phyloP scores from a whole-genome alignment of 805 yeast species.

The Phaffomyces opuntiae region DNA sequence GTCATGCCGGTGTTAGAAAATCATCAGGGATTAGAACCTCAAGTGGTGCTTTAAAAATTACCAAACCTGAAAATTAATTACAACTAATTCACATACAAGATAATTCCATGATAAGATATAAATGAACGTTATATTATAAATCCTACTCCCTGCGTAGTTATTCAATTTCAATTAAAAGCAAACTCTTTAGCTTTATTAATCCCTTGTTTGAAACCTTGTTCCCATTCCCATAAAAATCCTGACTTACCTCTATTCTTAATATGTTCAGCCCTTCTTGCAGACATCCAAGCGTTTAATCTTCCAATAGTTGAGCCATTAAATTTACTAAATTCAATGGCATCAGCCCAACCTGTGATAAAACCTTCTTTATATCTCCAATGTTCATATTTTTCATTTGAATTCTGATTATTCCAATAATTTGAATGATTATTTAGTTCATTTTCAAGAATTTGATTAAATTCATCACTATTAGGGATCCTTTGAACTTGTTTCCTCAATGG shows the following conservation, averaged over 20 bases:
- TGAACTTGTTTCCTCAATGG: conserved; percentile 28
- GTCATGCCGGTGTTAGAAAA: conserved; percentile 23
- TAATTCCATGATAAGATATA: conserved; percentile 2
- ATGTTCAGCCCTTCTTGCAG: conserved; percentile 59
- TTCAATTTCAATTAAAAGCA: neutral
- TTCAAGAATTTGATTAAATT: conserved; percentile 34
- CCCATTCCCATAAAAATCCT: conserved; percentile 77
- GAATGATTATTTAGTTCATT: conserved; percentile 40
- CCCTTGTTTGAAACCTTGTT: conserved; percentile 75
- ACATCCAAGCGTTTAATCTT: conserved; percentile 61
- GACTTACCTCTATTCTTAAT: conserved; percentile 46
- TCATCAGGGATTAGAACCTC: conserved; percentile 18
- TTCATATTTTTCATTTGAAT: conserved; percentile 58
- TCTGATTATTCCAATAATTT: conserved; percentile 61
- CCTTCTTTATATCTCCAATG: conserved; percentile 81
- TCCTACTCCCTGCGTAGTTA: too few species aligned
- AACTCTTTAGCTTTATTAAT: conserved; percentile 19
- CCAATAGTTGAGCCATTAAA: conserved; percentile 72
- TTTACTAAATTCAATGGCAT: conserved; percentile 58
- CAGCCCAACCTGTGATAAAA: conserved; percentile 67
- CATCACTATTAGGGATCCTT: conserved; percentile 32
- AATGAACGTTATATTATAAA: neutral
- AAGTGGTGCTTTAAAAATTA: conserved; percentile 12
- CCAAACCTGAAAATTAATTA: too few species aligned
- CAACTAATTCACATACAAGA: neutral